phyloP scores from a whole-genome alignment of 2,329 filamentous ascomycete species.

The Curvularia spicifera region DNA sequence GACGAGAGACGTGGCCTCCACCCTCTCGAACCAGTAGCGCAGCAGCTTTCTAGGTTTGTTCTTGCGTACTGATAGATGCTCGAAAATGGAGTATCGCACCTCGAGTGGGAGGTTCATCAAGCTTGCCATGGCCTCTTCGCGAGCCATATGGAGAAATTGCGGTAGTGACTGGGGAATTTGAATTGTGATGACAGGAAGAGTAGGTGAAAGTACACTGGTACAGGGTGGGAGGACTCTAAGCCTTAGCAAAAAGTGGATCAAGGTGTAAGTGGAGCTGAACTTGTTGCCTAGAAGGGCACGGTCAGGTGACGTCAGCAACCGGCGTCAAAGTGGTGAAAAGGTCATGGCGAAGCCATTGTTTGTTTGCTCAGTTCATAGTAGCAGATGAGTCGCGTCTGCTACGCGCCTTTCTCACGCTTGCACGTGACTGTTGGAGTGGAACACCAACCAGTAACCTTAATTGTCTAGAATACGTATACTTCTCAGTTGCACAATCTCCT shows the following conservation, averaged over 20 bases:
- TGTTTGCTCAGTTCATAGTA: neutral
- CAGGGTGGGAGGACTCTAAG: neutral
- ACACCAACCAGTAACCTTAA: too few relatives aligned
- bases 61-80: slow-evolving; percentile 24
- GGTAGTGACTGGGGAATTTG: neutral
- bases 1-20: slow-evolving; percentile 31
- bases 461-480: neutral
- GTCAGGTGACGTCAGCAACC: slow-evolving; percentile 11
- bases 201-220: neutral
- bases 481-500: neutral
- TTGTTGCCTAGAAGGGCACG: slow-evolving; percentile 29
- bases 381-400: neutral
- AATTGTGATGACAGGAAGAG: neutral
- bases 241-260: neutral
- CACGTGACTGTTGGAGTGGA: too few relatives aligned
- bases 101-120: slow-evolving; percentile 42
- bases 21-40: slow-evolving; percentile 47
- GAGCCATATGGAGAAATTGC: slow-evolving; percentile 11
- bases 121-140: slow-evolving; percentile 9
- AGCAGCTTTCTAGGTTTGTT: slow-evolving; percentile 35
- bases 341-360: neutral
- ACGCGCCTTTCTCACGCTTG: slow-evolving; percentile 10
- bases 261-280: slow-evolving; percentile 2
- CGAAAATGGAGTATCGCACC: slow-evolving; percentile 42
- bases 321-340: neutral